Evolutionary conservation across 768 basidiomycete species (phyloP), one percentile per base, ranked within the genome.

Genomic region (Podaxis sp.): DNA sequence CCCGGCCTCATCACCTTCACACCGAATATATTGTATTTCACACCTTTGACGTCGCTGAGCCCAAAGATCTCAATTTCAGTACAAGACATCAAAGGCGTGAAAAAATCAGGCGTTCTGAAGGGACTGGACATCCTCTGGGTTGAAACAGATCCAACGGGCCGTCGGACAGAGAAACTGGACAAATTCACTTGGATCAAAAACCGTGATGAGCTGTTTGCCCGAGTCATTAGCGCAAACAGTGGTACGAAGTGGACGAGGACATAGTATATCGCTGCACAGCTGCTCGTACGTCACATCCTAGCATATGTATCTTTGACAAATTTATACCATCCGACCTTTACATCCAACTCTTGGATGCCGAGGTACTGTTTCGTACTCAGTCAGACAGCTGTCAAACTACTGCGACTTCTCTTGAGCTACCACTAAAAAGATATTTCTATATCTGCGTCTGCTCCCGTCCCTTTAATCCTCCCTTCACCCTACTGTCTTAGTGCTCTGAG

Each of bases 191-290:
- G 86, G 84, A 79, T 89, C 41, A 83, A 82, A 36, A 77, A 74
- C 26, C 82, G 88, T 4, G 87, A 90, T 71, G 88, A 89, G 52
- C 70, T 90, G 17, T 89, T 90, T 70, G 85, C 85, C 49, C 73
- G 87, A 62, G 78, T 90, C 12, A 78, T 89, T 17, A 84, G 84
- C 15, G 50, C 38, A 4, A 52, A 53, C 17, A 28, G 12, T 17
- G 15, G 37, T 5, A 53, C 26, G 26, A 41, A 30, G 38, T 60
- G 51, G 59, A 30, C 11, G 22, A 60, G 50, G 15, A 37, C 49
- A 24, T 49, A 51, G 37, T 33, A 24, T 22, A 20, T 51, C 20
- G 15, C 20, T 24, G 4, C 44, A 20, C 10, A 33, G 10, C 33
- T 33, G 33, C 33, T 33, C 33, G 33, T 33, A 33, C 1, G 33